Evolutionary conservation across 1,284 basidiomycete species (phyloP).

Genomic region (Fistulina hepatica): DNA sequence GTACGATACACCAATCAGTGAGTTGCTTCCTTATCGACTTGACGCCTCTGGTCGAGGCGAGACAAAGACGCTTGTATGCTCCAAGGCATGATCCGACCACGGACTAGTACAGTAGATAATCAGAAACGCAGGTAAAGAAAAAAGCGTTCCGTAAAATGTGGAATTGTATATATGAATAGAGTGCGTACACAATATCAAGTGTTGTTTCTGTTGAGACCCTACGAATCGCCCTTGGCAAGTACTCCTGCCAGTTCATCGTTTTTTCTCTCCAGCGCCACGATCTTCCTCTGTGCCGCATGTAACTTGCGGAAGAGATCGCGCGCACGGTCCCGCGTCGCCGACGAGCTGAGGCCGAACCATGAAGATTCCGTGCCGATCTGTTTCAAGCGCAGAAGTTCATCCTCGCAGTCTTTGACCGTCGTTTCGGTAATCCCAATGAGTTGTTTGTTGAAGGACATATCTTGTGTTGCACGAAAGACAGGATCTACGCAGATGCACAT

Average conservation of each 20-base stretch:
- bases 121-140: too few species aligned
- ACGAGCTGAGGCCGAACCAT: slow-evolving; percentile 39
- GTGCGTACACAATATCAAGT: too few species aligned
- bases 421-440: slow-evolving; percentile 57
- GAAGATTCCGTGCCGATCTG: slow-evolving; percentile 41
- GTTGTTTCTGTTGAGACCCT: too few species aligned
- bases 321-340: slow-evolving; percentile 45
- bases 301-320: slow-evolving; percentile 67
- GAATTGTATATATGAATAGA: too few species aligned
- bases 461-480: slow-evolving; percentile 74
- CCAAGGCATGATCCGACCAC: too few species aligned
- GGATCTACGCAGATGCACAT: slow-evolving; percentile 38
- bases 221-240: slow-evolving; percentile 27
- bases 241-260: slow-evolving; percentile 61
- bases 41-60: too few species aligned
- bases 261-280: slow-evolving; percentile 58
- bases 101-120: too few species aligned
- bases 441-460: slow-evolving; percentile 70
- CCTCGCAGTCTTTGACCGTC: slow-evolving; percentile 63
- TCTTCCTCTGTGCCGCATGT: slow-evolving; percentile 51
- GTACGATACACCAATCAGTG: too few species aligned
- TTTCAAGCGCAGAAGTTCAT: slow-evolving; percentile 60
- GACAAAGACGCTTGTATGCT: too few species aligned
- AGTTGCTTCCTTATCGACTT: too few species aligned
- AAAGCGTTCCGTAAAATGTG: too few species aligned